Conservation (phyloP, 345 rosid genomes). For the Carallia brachiata region DNA sequence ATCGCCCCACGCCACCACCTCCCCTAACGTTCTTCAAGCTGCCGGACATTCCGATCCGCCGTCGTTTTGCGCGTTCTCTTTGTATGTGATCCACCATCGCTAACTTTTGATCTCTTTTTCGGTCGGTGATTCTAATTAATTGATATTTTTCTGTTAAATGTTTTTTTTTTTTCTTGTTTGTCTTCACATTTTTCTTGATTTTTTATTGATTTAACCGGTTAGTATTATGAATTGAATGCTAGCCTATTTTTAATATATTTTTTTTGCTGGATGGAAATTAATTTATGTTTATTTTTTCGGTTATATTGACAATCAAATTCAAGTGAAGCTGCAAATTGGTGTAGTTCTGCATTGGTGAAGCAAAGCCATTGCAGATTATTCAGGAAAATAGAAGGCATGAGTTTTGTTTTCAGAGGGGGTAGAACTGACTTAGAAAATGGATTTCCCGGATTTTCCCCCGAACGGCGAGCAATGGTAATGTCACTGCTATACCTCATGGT, state of each 20-base stretch:
- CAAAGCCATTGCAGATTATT: background rate
- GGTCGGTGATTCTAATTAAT: background rate
- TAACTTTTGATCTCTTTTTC: background rate
- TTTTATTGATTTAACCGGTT: too few relatives aligned
- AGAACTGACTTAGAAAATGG: conserved; percentile 31
- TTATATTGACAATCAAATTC: too few relatives aligned
- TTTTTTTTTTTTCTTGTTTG: too few relatives aligned
- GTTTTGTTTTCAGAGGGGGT: conserved; percentile 25
- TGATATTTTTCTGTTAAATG: background rate
- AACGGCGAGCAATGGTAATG: conserved; percentile 22
- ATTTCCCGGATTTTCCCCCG: conserved; percentile 21
- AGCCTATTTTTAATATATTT: background rate
- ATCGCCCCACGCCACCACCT: conserved; percentile 13
- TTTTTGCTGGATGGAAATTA: background rate
- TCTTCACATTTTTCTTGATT: too few relatives aligned
- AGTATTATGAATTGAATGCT: too few relatives aligned
- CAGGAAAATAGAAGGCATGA: conserved; percentile 9
- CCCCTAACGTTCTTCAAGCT: background rate
- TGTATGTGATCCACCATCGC: too few relatives aligned
- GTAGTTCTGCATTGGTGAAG: background rate
- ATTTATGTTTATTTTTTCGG: background rate
- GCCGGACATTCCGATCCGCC: conserved; percentile 6
- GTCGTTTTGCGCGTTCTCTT: background rate
- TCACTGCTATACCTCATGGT: too few relatives aligned
- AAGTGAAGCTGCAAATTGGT: background rate